A percentile compares a stretch with the other conserved stretches of the same genome.
Conservation (phyloP, 768 basidiomycete genomes). For the Mycena leptocephala region DNA sequence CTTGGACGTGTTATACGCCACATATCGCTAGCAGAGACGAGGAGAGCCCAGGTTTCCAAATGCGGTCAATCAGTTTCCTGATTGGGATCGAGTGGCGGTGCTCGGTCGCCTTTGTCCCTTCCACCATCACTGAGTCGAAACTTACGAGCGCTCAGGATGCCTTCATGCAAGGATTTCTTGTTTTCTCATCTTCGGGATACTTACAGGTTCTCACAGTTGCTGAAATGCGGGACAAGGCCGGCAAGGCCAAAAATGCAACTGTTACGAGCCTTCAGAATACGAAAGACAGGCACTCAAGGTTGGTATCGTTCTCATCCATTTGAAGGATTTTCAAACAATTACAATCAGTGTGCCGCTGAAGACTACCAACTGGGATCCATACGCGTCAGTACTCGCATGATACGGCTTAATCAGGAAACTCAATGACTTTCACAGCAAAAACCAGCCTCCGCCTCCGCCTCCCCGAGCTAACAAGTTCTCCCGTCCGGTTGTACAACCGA, state of each 20-base stretch:
- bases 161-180: conserved; percentile 4
- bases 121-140: neutral
- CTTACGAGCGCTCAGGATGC: neutral
- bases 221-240: conserved; percentile 78
- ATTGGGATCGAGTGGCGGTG: neutral
- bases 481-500: conserved; percentile 41
- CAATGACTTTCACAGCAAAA: conserved; percentile 52
- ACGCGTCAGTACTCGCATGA: conserved; percentile 41
- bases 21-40: too few species aligned
- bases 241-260: conserved; percentile 71
- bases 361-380: conserved; percentile 77
- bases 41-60: too few species aligned
- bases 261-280: conserved; percentile 69
- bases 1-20: too few species aligned
- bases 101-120: neutral
- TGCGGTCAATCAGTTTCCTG: neutral
- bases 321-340: neutral
- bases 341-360: conserved; percentile 67
- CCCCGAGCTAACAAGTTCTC: conserved; percentile 48
- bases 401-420: neutral
- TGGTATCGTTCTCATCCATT: conserved; percentile 18
- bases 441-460: conserved; percentile 66
- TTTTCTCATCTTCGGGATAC: neutral
- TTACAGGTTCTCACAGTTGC: conserved; percentile 61
- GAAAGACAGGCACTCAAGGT: conserved; percentile 71